Conservation (phyloP, 345 rosid genomes). For the thale cress (Arabidopsis thaliana) region TAIR10.1 NC_003075.7:12657501-12658000, state of each 20-base stretch:
- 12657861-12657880: slow-evolving; percentile 84
- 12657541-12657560: slow-evolving; percentile 79
- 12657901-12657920: not conserved
- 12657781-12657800: slow-evolving; percentile 77
- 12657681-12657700: not conserved
- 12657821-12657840: slow-evolving; percentile 84
- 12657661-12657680: not conserved
- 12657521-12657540: slow-evolving; percentile 59
- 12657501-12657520: slow-evolving; percentile 66
- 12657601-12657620: slow-evolving; percentile 81
- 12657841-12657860: slow-evolving; percentile 73
- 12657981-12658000: slow-evolving; percentile 64
- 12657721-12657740: slow-evolving; percentile 71
- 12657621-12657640: slow-evolving; percentile 51
- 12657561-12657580: slow-evolving; percentile 97
- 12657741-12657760: slow-evolving; percentile 55
- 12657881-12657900: not conserved
- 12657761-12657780: slow-evolving; percentile 47
- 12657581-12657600: slow-evolving; percentile 86
- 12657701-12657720: slow-evolving; percentile 58
- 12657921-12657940: not conserved
- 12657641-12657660: not conserved
- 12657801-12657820: slow-evolving; percentile 92
- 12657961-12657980: slow-evolving; percentile 12
- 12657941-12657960: no score